These are phyloP conservation scores for Neofusicoccum sp. DNA, from an alignment of 2,329 filamentous ascomycete species.

Conservation along the genomic window DNA sequence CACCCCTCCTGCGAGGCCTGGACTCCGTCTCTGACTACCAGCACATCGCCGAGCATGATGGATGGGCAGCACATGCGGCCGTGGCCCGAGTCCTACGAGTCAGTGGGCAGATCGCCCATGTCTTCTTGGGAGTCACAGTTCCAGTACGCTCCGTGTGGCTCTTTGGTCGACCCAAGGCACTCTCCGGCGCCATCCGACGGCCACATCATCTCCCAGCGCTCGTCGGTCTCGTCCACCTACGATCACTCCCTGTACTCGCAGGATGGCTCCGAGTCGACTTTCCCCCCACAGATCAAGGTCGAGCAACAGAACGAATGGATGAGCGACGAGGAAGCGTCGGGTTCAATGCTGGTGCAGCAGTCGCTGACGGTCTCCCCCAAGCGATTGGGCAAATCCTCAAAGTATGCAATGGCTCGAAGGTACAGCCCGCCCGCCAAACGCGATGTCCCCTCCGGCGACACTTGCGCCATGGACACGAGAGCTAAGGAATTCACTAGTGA, in stretches of 20 bases:
- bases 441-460: not conserved
- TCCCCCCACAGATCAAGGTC: conserved; percentile 28
- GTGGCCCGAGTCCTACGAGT: conserved; percentile 5
- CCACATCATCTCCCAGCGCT: conserved; percentile 30
- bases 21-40: conserved; percentile 28
- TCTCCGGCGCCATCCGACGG: conserved; percentile 16
- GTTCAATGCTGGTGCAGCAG: conserved; percentile 19
- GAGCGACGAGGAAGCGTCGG: conserved; percentile 27
- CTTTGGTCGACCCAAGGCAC: not conserved
- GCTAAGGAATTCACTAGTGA: not conserved
- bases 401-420: not conserved
- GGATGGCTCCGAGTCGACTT: conserved; percentile 29
- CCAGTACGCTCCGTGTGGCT: not conserved
- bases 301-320: conserved; percentile 29
- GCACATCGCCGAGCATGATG: conserved; percentile 29
- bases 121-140: conserved; percentile 1
- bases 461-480: not conserved
- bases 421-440: not conserved
- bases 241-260: conserved; percentile 37
- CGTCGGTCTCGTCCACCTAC: conserved; percentile 33
- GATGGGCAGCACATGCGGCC: conserved; percentile 20
- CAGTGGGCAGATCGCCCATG: not conserved
- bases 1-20: conserved; percentile 34
- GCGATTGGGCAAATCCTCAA: conserved; percentile 26
- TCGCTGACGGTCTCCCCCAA: conserved; percentile 34